A percentile compares a stretch with the other conserved stretches of the same genome.
Evolutionary conservation across 2,329 filamentous ascomycete genomes (phyloP).

Genomic region (Neopestalotiopsis rosae): DNA sequence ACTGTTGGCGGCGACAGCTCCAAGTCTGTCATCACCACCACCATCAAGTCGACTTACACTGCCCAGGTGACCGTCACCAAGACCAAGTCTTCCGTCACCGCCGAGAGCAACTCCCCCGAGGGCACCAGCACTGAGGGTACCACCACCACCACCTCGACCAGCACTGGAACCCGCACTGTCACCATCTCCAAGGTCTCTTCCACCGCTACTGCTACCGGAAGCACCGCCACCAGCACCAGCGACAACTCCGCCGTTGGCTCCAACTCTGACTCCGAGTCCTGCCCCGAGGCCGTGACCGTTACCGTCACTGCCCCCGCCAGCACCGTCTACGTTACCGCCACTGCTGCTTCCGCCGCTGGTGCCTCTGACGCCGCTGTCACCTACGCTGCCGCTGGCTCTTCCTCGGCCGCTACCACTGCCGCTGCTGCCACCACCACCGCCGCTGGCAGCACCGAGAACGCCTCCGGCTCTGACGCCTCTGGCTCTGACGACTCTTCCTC

Average conservation of each 20-base stretch:
- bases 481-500: constrained; percentile 21
- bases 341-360: constrained; percentile 6
- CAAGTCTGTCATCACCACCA: constrained; percentile 33
- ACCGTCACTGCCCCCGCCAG: constrained; percentile 28
- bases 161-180: constrained; percentile 37
- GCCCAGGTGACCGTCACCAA: constrained; percentile 31
- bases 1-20: constrained; percentile 36
- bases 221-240: constrained; percentile 6
- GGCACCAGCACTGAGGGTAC: constrained; percentile 28
- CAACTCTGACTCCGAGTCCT: constrained; percentile 22
- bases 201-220: constrained; percentile 19
- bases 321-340: constrained; percentile 14
- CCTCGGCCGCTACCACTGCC: not conserved
- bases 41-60: constrained; percentile 36
- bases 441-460: constrained; percentile 21
- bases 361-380: not conserved
- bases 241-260: constrained; percentile 21
- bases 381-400: constrained; percentile 1
- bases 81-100: constrained; percentile 8
- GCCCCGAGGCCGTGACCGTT: constrained; percentile 37
- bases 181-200: constrained; percentile 27
- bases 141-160: constrained; percentile 36
- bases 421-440: constrained; percentile 6
- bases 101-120: constrained; percentile 19
- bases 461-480: constrained; percentile 24